Conservation (phyloP, 768 basidiomycete genomes). For the Pisolithus tinctorius region DNA sequence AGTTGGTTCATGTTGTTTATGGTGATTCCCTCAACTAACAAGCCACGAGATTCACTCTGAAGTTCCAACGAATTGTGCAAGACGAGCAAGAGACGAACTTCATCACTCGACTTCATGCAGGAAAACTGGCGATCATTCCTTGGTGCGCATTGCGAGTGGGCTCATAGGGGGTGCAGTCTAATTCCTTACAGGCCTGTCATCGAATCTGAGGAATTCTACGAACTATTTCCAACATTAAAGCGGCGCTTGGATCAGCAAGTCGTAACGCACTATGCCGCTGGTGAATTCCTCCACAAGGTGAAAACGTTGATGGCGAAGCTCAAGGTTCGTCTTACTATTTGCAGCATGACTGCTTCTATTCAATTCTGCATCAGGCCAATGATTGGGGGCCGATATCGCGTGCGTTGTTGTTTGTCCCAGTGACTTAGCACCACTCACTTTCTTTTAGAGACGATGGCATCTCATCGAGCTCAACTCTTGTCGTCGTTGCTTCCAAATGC, state of each 20-base stretch:
- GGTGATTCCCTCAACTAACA: not conserved
- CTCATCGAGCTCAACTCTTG: conserved; percentile 36
- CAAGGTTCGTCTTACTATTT: conserved; percentile 30
- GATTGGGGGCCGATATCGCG: conserved; percentile 55
- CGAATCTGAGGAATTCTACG: conserved; percentile 48
- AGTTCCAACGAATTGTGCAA: conserved; percentile 48
- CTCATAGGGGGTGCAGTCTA: not conserved
- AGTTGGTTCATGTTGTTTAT: conserved; percentile 30
- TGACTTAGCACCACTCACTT: not conserved
- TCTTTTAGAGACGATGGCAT: conserved; percentile 32
- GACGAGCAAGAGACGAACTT: conserved; percentile 51
- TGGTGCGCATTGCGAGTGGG: conserved; percentile 26
- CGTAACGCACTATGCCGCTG: conserved; percentile 38
- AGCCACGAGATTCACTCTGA: conserved; percentile 36
- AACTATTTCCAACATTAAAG: conserved; percentile 37
- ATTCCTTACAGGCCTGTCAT: conserved; percentile 37
- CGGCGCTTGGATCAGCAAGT: conserved; percentile 36
- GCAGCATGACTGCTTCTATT: not conserved
- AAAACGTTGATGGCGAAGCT: conserved; percentile 57
- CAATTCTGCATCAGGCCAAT: conserved; percentile 32
- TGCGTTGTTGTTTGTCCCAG: conserved; percentile 18
- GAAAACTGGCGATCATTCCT: conserved; percentile 44
- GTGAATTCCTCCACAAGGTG: conserved; percentile 43
- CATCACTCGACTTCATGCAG: conserved; percentile 46
- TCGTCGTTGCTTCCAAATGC: conserved; percentile 34